Percentiles rank a stretch among this genome's conserved stretches.
phyloP scores from a whole-genome alignment of 2,329 filamentous ascomycete species.

The Tolypocladium ovalisporum region DNA sequence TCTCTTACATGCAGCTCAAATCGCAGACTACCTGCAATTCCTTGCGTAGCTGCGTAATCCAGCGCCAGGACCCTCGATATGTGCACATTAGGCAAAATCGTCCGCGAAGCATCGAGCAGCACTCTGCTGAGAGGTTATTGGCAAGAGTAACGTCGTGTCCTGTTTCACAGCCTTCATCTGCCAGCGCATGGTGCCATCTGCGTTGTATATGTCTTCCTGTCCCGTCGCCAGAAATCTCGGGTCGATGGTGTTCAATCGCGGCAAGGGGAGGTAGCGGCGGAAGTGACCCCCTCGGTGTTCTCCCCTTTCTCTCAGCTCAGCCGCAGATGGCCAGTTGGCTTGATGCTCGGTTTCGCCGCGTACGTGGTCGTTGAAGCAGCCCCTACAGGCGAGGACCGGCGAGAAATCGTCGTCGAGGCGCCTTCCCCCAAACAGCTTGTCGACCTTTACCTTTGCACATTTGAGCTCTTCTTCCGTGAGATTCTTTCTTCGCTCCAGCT shows the following conservation, averaged over 20 bases:
- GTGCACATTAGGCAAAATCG: not conserved
- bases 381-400: conserved; percentile 19
- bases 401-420: conserved; percentile 17
- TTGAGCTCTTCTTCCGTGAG: not conserved
- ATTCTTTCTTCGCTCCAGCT: conserved; percentile 6
- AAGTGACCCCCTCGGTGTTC: conserved; percentile 14
- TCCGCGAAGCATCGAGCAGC: not conserved
- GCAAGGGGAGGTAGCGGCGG: conserved; percentile 20
- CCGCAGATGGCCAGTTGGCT: conserved; percentile 22
- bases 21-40: not conserved
- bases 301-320: conserved; percentile 24
- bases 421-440: conserved; percentile 16
- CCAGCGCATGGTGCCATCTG: conserved; percentile 14
- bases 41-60: not conserved
- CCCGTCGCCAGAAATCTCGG: conserved; percentile 1
- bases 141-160: conserved; percentile 10
- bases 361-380: conserved; percentile 19
- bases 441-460: conserved; percentile 1
- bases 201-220: conserved; percentile 6
- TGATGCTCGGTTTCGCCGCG: conserved; percentile 5
- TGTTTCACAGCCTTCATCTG: conserved; percentile 14
- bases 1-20: not conserved
- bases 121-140: conserved; percentile 4
- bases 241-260: conserved; percentile 14
- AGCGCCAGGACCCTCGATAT: not conserved